Evolutionary conservation across 2,329 filamentous ascomycete species (phyloP).

Genomic region (Xylariales sp.): DNA sequence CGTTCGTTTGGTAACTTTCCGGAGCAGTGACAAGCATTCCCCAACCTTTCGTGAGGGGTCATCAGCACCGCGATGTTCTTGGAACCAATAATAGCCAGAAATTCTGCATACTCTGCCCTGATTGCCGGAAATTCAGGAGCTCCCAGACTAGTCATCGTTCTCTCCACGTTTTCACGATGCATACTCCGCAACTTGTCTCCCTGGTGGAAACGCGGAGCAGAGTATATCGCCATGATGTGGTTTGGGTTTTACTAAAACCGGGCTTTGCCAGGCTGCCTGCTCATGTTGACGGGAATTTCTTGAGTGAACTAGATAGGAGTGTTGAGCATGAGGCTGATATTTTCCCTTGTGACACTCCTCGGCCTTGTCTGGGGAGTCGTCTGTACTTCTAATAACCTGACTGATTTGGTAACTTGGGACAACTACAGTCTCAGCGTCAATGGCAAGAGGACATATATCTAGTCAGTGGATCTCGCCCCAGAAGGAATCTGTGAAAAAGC

Average conservation of each 20-base stretch:
- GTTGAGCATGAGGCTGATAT: conserved; percentile 4
- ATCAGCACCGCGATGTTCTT: neutral
- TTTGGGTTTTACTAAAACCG: too few relatives aligned
- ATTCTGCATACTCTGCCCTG: neutral
- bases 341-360: neutral
- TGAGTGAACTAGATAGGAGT: too few relatives aligned
- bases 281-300: too few relatives aligned
- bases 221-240: too few relatives aligned
- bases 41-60: conserved; percentile 1
- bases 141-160: neutral
- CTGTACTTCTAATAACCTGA: conserved; percentile 36
- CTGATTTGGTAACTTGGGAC: conserved; percentile 45
- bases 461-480: conserved; percentile 19
- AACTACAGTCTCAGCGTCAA: conserved; percentile 45
- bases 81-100: conserved; percentile 5
- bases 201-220: too few relatives aligned
- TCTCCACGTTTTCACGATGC: too few relatives aligned
- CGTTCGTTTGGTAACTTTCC: neutral
- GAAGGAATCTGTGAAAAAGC: neutral
- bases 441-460: conserved; percentile 42
- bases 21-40: conserved; percentile 4
- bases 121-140: conserved; percentile 6
- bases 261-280: too few relatives aligned
- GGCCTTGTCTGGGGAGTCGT: conserved; percentile 15
- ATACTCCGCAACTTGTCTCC: too few relatives aligned